Base-by-base conservation (phyloP, 2,329 filamentous ascomycete genomes). In the Knoxdaviesia capensis region DNA sequence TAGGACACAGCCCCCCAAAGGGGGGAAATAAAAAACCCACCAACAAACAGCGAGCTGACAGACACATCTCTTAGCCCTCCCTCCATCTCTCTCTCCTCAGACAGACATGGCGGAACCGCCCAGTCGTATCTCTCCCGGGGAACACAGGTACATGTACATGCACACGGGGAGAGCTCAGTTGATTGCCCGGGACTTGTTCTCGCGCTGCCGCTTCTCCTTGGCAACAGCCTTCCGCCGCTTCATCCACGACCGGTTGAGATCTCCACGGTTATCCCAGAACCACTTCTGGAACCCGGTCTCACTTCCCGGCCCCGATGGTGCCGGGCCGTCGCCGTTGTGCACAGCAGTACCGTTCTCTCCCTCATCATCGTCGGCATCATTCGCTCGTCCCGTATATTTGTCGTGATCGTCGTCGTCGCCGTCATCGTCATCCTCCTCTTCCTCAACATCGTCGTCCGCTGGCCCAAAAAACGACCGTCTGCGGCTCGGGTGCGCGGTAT, bases 401-500 rank as follows among this genome's bases (percentile, higher is more conserved):
- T 50, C 52, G 11, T 52, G 54, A 7, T 56, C 55, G 11, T 52
- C 53, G 6, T 55, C 56, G 0, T 54, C 54, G 1, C 56, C 54
- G 1, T 56, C 54, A 1, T 56, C 53, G 1, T 57, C 60, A 0
- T 65, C 63, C 0, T 69, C 59, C 7, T 64, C 59, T 6, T 66
- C 62, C 1, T 64, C 61, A 36, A 62, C 61, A 7, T 66, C 62
- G 1, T 62, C 60, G 3, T 60, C 58, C 40, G 48, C 52, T 60
- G 36, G 68, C 30, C n/a, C 58, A 66, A 71, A 76, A 30, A 78
- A 65, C 47, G 66, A 64, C 52, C 79, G 77, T 44, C 64, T 68
- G 31, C 74, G 72, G 36, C 66, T 75, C 2, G 82, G 76, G 45
- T 86, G 76, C 2, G 85, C 85, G 0, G 90, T 96, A 54, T 98